Conservation (phyloP, 1,284 basidiomycete species). For the Ustilago shanxiensis region DNA sequence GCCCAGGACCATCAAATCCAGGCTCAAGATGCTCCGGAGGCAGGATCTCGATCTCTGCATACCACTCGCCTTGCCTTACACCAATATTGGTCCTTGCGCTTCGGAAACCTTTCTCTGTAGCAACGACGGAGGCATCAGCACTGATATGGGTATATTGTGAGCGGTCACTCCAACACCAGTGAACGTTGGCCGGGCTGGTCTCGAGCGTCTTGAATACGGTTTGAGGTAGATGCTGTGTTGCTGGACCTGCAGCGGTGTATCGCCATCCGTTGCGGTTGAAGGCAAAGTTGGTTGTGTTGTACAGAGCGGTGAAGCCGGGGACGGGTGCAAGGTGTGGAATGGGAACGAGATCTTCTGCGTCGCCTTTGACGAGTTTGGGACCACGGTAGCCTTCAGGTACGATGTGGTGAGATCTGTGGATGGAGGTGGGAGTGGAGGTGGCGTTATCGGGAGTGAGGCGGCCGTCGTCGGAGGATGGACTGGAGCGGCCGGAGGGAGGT, state of each 20-base stretch:
- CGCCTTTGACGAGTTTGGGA: slow-evolving; percentile 51
- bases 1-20: slow-evolving; percentile 71
- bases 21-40: slow-evolving; percentile 71
- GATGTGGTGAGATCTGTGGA: slow-evolving; percentile 42
- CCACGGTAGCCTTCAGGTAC: slow-evolving; percentile 60
- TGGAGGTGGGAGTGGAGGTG: slow-evolving; percentile 14
- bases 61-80: slow-evolving; percentile 91
- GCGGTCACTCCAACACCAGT: slow-evolving; percentile 77
- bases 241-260: slow-evolving; percentile 64
- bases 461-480: slow-evolving; percentile 44
- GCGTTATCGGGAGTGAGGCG: slow-evolving; percentile 28
- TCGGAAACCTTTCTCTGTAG: slow-evolving; percentile 89
- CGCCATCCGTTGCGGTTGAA: slow-evolving; percentile 66
- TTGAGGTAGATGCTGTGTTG: slow-evolving; percentile 51
- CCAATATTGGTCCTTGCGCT: slow-evolving; percentile 90
- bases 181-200: slow-evolving; percentile 51
- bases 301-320: slow-evolving; percentile 30
- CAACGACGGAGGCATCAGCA: slow-evolving; percentile 81
- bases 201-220: slow-evolving; percentile 63
- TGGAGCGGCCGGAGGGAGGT: slow-evolving; percentile 39
- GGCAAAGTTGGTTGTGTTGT: slow-evolving; percentile 55
- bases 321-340: slow-evolving; percentile 45
- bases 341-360: slow-evolving; percentile 60
- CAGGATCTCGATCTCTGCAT: slow-evolving; percentile 88
- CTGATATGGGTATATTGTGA: slow-evolving; percentile 79